Evolutionary conservation across 2,329 filamentous ascomycete species (phyloP).

Genomic region (Fusarium domesticum): DNA sequence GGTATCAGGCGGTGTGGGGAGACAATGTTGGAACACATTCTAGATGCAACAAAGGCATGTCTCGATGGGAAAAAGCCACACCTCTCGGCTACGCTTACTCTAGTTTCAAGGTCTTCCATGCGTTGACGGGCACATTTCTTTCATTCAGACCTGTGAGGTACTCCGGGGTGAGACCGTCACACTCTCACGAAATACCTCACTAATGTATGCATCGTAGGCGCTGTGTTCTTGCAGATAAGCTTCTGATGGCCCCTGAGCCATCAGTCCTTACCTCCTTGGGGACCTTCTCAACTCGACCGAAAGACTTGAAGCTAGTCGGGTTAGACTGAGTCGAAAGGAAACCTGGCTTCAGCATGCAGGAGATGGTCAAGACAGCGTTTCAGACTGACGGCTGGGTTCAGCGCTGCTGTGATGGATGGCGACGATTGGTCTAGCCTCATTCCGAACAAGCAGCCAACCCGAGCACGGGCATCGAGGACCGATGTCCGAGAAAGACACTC

Average conservation of each 20-base stretch:
- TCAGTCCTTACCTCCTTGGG: constrained; percentile 5
- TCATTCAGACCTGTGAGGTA: constrained; percentile 18
- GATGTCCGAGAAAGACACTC: constrained; percentile 10
- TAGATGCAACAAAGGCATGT: constrained; percentile 9
- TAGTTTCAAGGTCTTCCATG: constrained; percentile 13
- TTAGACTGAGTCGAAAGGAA: constrained; percentile 11
- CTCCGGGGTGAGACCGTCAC: constrained; percentile 23
- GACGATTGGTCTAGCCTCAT: constrained; percentile 15
- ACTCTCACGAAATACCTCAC: constrained; percentile 15
- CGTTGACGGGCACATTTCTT: constrained; percentile 10
- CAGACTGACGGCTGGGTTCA: constrained; percentile 19
- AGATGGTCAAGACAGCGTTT: constrained; percentile 18
- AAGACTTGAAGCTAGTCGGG: constrained; percentile 7
- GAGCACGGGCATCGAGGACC: constrained; percentile 17
- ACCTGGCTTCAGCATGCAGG: constrained; percentile 8
- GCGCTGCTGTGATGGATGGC: constrained; percentile 9
- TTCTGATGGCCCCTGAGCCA: constrained; percentile 4
- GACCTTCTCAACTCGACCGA: constrained; percentile 7
- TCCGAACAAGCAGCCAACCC: constrained; percentile 16
- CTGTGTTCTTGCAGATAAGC: constrained; percentile 10
- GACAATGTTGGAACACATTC: constrained; percentile 10
- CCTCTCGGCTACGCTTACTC: constrained; percentile 28
- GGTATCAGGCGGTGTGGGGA: constrained; percentile 15
- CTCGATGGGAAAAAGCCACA: constrained; percentile 15
- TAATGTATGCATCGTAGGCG: constrained; percentile 12